These are phyloP conservation scores for Chenopodium suecicum DNA, from an alignment of 148 eudicot genomes.

Conservation along the genomic window DNA sequence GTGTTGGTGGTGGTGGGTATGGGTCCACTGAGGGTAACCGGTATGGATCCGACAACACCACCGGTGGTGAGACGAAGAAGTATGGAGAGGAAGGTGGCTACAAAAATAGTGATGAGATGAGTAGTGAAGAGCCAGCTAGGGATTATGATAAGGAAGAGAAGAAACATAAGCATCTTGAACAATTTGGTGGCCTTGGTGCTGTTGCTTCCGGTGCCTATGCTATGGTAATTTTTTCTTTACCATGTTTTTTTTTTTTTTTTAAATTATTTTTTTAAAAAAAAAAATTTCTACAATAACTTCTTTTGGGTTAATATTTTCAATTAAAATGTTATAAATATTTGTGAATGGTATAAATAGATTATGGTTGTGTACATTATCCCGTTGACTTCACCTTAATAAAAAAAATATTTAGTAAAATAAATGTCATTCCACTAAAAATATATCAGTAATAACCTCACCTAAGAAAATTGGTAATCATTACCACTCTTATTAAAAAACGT, in stretches of 20 bases:
- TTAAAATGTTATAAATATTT: too few relatives aligned
- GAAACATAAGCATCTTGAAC: slow-evolving; percentile 38
- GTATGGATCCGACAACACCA: not conserved
- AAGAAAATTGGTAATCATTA: too few relatives aligned
- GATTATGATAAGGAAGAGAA: slow-evolving; percentile 43
- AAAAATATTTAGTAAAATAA: too few relatives aligned
- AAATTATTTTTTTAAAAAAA: not conserved
- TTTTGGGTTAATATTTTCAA: too few relatives aligned
- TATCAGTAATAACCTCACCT: too few relatives aligned
- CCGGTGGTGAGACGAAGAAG: not conserved
- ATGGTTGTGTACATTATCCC: too few relatives aligned
- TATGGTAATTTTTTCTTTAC: slow-evolving; percentile 2
- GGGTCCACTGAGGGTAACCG: slow-evolving; percentile 11
- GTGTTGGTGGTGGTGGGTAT: not conserved
- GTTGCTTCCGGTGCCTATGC: slow-evolving; percentile 39
- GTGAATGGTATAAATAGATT: too few relatives aligned
- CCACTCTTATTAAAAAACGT: too few relatives aligned
- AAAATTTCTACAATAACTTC: too few relatives aligned
- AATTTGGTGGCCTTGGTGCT: slow-evolving; percentile 32
- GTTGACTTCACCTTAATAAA: too few relatives aligned
- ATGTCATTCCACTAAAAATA: too few relatives aligned
- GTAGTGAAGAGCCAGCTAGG: slow-evolving; percentile 23
- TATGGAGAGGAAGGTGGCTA: slow-evolving; percentile 12
- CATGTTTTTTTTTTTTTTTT: not conserved
- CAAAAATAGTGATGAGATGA: not conserved